Evolutionary conservation across 176 grass and related monocot genomes (phyloP).

Genomic region (Oryza glaberrima): DNA sequence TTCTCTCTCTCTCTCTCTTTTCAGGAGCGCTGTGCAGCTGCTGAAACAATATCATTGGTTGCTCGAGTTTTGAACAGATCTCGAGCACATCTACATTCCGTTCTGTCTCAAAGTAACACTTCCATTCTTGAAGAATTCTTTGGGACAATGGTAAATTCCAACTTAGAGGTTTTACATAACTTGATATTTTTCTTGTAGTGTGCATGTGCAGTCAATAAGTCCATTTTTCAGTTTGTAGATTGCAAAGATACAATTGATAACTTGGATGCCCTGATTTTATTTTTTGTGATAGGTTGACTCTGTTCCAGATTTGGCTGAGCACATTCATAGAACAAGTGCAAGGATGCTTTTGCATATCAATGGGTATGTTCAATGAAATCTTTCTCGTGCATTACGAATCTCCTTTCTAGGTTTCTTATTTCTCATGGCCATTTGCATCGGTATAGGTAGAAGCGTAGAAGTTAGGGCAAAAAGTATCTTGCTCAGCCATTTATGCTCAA

Average conservation of each 20-base stretch:
- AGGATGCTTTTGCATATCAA: conserved; percentile 95
- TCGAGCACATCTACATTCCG: conserved; percentile 71
- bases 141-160: conserved; percentile 69
- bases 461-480: conserved; percentile 20
- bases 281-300: conserved; percentile 80
- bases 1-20: conserved; percentile 1
- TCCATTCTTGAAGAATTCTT: conserved; percentile 86
- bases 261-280: conserved; percentile 20
- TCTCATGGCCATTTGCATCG: conserved; percentile 19
- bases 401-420: conserved; percentile 2
- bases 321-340: conserved; percentile 95
- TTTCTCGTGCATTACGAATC: background rate
- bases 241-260: conserved; percentile 11
- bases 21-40: conserved; percentile 92
- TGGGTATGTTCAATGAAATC: conserved; percentile 62
- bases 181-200: conserved; percentile 6
- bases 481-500: conserved; percentile 24
- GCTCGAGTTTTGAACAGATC: conserved; percentile 91
- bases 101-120: conserved; percentile 77
- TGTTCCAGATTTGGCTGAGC: conserved; percentile 82
- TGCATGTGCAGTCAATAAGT: background rate
- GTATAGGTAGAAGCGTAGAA: conserved; percentile 2
- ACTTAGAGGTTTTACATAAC: background rate
- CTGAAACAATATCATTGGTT: conserved; percentile 90
- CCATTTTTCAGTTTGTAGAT: conserved; percentile 33